Percentiles rank a stretch among this genome's conserved stretches.
phyloP scores from a whole-genome alignment of 805 yeast genomes.

The Starmerella etchellsii region DNA sequence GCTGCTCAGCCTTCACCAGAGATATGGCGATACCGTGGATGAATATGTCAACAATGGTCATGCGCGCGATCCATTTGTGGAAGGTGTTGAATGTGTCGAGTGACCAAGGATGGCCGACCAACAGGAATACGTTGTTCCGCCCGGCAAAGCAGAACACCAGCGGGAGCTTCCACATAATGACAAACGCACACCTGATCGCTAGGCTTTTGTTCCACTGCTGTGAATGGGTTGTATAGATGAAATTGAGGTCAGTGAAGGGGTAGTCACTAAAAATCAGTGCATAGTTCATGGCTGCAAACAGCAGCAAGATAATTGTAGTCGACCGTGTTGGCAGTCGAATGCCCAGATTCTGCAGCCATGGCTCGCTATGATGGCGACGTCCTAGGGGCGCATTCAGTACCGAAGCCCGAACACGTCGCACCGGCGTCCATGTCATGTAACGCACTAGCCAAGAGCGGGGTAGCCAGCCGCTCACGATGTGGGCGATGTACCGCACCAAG shows the following conservation, averaged over 20 bases:
- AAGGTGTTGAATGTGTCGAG: constrained; percentile 34
- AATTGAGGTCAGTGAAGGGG: constrained; percentile 9
- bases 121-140: constrained; percentile 53
- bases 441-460: not conserved
- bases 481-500: not conserved
- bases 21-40: constrained; percentile 42
- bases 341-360: constrained; percentile 3
- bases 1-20: constrained; percentile 23
- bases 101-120: constrained; percentile 33
- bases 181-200: constrained; percentile 15
- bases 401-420: constrained; percentile 3
- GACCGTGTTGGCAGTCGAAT: constrained; percentile 27
- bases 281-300: constrained; percentile 25
- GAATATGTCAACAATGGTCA: constrained; percentile 36
- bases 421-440: not conserved
- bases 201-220: constrained; percentile 18
- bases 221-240: constrained; percentile 12
- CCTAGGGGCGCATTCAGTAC: constrained; percentile 8
- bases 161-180: constrained; percentile 30
- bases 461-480: not conserved
- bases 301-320: constrained; percentile 26
- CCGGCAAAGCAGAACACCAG: constrained; percentile 46
- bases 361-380: constrained; percentile 5
- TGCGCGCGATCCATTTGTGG: constrained; percentile 55
- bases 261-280: constrained; percentile 19